Evolutionary conservation across 768 basidiomycete genomes (phyloP).

Genomic region (Pseudohyphozyma bogoriensis): DNA sequence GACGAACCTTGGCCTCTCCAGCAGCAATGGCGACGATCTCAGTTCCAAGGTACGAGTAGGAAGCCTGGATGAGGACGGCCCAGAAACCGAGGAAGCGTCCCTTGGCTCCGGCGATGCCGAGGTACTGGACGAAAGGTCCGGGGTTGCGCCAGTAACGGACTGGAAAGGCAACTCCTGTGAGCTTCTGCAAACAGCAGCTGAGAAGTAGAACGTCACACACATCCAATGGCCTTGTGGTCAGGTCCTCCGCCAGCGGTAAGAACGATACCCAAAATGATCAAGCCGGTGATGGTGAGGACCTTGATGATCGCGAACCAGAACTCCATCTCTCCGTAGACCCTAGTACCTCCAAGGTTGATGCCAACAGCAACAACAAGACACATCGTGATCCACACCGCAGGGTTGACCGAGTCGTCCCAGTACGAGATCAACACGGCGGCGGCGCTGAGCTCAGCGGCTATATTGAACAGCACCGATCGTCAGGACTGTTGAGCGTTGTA

Average conservation of each 20-base stretch:
- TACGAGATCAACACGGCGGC: conserved; percentile 58
- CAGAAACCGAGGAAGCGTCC: conserved; percentile 69
- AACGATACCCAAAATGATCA: conserved; percentile 44
- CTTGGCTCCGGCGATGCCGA: conserved; percentile 45
- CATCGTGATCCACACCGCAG: conserved; percentile 40
- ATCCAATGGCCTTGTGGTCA: conserved; percentile 50
- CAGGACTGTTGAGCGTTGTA: neutral
- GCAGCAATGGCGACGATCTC: conserved; percentile 43
- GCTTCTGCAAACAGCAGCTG: too few relatives aligned
- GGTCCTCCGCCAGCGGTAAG: conserved; percentile 42
- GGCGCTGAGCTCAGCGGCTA: conserved; percentile 66
- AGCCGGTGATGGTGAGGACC: conserved; percentile 32
- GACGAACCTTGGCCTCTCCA: conserved; percentile 42
- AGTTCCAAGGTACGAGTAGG: conserved; percentile 51
- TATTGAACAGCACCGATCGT: conserved; percentile 51
- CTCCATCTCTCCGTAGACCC: conserved; percentile 6
- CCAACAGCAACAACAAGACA: conserved; percentile 34
- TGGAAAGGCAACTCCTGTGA: conserved; percentile 35
- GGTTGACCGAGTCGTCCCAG: conserved; percentile 49
- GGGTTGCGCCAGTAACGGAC: conserved; percentile 49
- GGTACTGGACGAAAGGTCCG: conserved; percentile 68
- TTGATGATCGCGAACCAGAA: conserved; percentile 42
- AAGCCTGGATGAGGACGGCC: conserved; percentile 46
- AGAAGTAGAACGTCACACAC: too few relatives aligned
- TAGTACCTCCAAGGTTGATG: conserved; percentile 39